Conservation (phyloP, 805 yeast genomes). For the Lipomyces chichibuensis region DNA sequence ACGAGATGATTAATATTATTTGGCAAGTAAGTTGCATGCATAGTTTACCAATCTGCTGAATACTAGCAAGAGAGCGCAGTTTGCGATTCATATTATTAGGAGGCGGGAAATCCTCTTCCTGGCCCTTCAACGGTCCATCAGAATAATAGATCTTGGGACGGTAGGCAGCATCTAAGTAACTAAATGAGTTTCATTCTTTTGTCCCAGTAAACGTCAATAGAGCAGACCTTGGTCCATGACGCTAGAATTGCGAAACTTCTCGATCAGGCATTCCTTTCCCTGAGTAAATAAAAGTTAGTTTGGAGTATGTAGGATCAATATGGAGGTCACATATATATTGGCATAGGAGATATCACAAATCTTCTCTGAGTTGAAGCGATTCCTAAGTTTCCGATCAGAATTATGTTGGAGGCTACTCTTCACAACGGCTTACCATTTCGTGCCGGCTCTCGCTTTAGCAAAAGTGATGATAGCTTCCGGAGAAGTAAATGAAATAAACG, state of each 20-base stretch:
- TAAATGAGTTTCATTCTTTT: constrained; percentile 4
- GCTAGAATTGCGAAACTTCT: constrained; percentile 55
- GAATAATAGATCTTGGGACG: constrained; percentile 55
- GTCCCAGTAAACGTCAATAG: neutral
- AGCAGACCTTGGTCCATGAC: constrained; percentile 50
- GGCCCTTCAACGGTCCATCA: constrained; percentile 50
- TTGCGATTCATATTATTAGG: constrained; percentile 45
- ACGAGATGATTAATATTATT: neutral
- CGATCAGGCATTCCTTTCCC: constrained; percentile 51
- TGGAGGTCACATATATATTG: constrained; percentile 44
- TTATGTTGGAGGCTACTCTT: neutral
- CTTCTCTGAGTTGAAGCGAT: constrained; percentile 53
- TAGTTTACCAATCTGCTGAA: constrained; percentile 41
- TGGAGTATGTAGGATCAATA: neutral
- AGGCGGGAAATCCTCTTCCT: constrained; percentile 50
- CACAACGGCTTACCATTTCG: constrained; percentile 47
- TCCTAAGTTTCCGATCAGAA: constrained; percentile 37
- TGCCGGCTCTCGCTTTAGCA: constrained; percentile 52
- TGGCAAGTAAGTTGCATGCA: neutral
- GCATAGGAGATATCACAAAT: constrained; percentile 58
- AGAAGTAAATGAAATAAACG: constrained; percentile 54
- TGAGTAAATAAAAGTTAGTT: constrained; percentile 42
- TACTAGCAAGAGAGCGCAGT: constrained; percentile 44
- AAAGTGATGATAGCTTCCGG: constrained; percentile 52
- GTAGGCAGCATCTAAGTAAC: constrained; percentile 46